Base-by-base conservation (phyloP, 2,329 filamentous ascomycete species). In the Penicillium oxalicum region DNA sequence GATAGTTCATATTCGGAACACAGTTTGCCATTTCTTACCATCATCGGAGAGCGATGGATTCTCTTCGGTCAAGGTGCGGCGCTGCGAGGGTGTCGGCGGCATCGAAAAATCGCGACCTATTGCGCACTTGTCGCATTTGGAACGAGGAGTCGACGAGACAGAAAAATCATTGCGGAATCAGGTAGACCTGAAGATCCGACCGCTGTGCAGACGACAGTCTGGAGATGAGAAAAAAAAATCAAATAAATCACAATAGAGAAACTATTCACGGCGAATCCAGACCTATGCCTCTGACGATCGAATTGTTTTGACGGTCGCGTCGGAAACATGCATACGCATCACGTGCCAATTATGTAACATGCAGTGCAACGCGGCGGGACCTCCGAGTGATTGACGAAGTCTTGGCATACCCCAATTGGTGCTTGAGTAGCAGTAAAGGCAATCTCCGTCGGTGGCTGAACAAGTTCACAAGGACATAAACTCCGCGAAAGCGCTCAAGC, bases 21-120 rank as follows among this genome's bases (percentile, higher is more conserved):
- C 13, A 28, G 5, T 24, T 25, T 24, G 9, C 24, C 36, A 35
- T 26, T 52, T 7, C 66, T 39, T 59, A 83, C 82, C 82, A 70
- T 83, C 71, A 58, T 85, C 82, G 47, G 79, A 79, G 59, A 86
- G 82, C 52, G 63, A 63, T 45, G 67, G 61, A 51, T 67, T 62
- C 62, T 73, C 70, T 56, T 71, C 63, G 56, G 66, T 62, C 58
- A 66, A 57, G 61, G 64, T 63, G 65, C 65, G 65, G 60, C 64
- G 67, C 57, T 70, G 69, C 59, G 65, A 60, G 53, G 68, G 61
- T 65, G 68, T 70, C 67, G 70, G 71, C 75, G 72, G 71, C 73
- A 76, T 76, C 68, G 72, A 73, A 68, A 68, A 66, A 61, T 69
- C 64, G 67, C 71, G 69, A 70, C 67, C 63, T 71, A 71, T 58